These are phyloP conservation scores for Phtheirospermum japonicum DNA, from an alignment of 257 asterid species.

Conservation along the genomic window DNA sequence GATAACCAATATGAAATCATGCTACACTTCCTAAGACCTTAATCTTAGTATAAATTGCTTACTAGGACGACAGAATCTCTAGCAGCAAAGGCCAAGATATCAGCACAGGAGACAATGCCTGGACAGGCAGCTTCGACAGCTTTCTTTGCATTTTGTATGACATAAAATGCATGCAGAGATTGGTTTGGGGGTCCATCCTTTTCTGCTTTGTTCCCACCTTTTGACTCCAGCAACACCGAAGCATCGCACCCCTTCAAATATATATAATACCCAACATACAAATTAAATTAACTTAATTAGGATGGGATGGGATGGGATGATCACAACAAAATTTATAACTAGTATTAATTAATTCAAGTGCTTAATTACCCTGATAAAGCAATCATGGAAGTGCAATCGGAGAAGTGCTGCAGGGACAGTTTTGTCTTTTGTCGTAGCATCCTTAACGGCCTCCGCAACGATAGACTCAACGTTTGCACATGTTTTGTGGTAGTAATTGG, in stretches of 20 bases:
- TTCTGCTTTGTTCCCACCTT: constrained; percentile 62
- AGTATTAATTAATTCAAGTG: background rate
- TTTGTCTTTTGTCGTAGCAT: constrained; percentile 49
- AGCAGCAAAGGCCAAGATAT: constrained; percentile 77
- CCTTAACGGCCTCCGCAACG: constrained; percentile 41
- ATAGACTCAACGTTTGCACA: constrained; percentile 51
- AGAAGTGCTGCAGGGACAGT: constrained; percentile 67
- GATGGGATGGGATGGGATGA: too few species aligned
- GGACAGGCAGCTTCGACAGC: constrained; percentile 69
- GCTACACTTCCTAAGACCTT: too few species aligned
- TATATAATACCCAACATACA: too few species aligned
- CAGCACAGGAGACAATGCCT: constrained; percentile 67
- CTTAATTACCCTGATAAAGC: constrained; percentile 60
- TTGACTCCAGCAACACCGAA: constrained; percentile 58
- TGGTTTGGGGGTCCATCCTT: constrained; percentile 60
- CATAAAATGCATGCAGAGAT: constrained; percentile 69
- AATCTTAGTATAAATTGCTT: constrained; percentile 28
- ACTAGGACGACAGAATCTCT: constrained; percentile 73
- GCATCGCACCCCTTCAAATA: constrained; percentile 68
- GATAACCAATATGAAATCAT: too few species aligned
- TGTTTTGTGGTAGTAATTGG: constrained; percentile 42
- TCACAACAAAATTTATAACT: background rate
- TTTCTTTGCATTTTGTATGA: constrained; percentile 57
- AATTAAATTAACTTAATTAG: too few species aligned
- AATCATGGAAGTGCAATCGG: constrained; percentile 88